Evolutionary conservation across 345 rosid species (phyloP), one percentile per base, ranked within the genome.

Genomic region (Psidium guajava): DNA sequence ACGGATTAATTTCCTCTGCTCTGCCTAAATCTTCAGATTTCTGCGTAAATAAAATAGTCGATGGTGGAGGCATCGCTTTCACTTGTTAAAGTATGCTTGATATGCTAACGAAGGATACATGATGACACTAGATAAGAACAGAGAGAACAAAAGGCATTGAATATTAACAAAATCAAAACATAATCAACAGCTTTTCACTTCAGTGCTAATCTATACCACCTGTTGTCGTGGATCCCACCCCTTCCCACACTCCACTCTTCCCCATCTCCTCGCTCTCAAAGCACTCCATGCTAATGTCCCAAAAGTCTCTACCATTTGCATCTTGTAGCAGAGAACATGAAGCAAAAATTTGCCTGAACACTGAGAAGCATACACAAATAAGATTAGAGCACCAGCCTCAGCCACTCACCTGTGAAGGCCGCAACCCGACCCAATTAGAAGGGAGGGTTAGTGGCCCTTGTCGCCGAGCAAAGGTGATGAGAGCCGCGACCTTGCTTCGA

Each of bases 291-390:
- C 91, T 91, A 57, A 88, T 21, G 85, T 94, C 96, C 99, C 98
- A 96, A 95, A 97, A 95, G 81, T 98, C 98, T 82, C 90, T 28
- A 44, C 98, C 98, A 91, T 90, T 96, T 88, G 93, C 96, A 92
- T 96, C 98, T 95, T 92, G 82, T 84, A 92, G 52, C 86, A 92
- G 54, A 81, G 59, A 59, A 58, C 25, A 84, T 16, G 5, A 53
- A 54, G 22, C 49, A 32, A 13, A 55, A 8, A 20, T 21, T 58
- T 50, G 24, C 69, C 14, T 44, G 28, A 57, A 47, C 54, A 47
- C n/a, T n/a, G n/a, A n/a, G n/a, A n/a, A n/a, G n/a, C n/a, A n/a
- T n/a, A n/a, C 3, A 40, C 42, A 40, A 5, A 40, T 40, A 40
- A 5, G 42, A 40, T 40, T 5, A 40, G 42, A 40, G 42, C 74